Base-by-base conservation (phyloP, 768 basidiomycete species). In the Calocybe indica region DNA sequence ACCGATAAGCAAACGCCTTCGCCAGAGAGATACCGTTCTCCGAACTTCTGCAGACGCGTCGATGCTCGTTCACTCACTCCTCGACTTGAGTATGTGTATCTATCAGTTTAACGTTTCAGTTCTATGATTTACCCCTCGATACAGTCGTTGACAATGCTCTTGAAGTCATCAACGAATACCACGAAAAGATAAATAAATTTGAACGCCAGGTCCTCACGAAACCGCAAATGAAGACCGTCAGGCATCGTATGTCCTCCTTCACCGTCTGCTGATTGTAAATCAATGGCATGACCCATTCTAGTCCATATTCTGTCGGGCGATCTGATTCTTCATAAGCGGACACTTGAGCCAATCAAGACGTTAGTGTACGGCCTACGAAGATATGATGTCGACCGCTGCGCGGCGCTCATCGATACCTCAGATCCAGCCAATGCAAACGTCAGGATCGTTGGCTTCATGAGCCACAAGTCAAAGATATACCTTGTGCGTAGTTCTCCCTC, bases 301-400 rank as follows among this genome's bases (percentile, higher is more conserved):
- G 84, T 90, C 37, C 87, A 88, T 55, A 85, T 90, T 48, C 71
- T 88, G 13, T 82, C 82, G 37, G 85, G 83, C 11, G 85, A 90
- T 55, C 71, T 90, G 4, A 82, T 80, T 48, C 65, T 87, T 40
- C 82, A 85, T 60, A 87, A 85, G 57, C 77, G 85, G 13, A 85
- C 85, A 2, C 70, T 88, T 10, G 82, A 81, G 34, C 87, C 87
- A 0, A 75, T 90, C 55, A 84, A 78, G 56, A 77, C 79, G 0
- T 66, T 88, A 49, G 69, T 90, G 22, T 83, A 83, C 53, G 81
- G 84, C 8, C 61, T 90, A 29, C 69, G 85, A 32, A 66, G 80
- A 44, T 86, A 88, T 55, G 86, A 90, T 52, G 65, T 79, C 28
- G 85, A 87, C 54, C 75, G 86, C 22, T 77, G 74, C 48, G 70